These are phyloP conservation scores for Hyaloperonospora brassicae DNA, from an alignment of 352 stramenopile species.

Conservation along the genomic window DNA sequence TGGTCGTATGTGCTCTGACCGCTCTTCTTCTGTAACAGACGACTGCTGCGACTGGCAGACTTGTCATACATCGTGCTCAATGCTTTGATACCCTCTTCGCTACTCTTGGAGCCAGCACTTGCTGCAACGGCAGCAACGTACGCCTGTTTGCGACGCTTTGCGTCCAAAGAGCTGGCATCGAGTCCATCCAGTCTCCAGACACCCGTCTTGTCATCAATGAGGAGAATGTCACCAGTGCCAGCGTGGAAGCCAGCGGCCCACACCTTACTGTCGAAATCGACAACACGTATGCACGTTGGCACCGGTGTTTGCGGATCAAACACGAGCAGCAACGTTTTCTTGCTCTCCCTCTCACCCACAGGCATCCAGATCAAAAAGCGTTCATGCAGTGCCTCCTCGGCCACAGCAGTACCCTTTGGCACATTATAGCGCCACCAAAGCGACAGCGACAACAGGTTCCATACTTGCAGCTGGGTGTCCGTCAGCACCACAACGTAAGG, in stretches of 20 bases:
- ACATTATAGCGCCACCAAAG: constrained; percentile 72
- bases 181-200: constrained; percentile 53
- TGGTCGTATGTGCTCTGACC: too few relatives aligned
- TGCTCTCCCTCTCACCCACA: constrained; percentile 11
- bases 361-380: constrained; percentile 49
- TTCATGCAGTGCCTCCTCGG: constrained; percentile 28
- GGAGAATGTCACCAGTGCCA: constrained; percentile 45
- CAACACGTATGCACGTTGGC: constrained; percentile 36
- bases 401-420: constrained; percentile 27
- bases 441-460: constrained; percentile 57
- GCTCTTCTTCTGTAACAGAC: too few relatives aligned
- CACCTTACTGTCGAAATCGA: constrained; percentile 27
- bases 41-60: too few relatives aligned
- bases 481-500: constrained; percentile 65
- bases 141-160: too few relatives aligned
- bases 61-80: constrained; percentile 32
- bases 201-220: constrained; percentile 47
- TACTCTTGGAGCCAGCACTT: constrained; percentile 12
- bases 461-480: constrained; percentile 52
- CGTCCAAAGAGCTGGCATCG: constrained; percentile 23
- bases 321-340: constrained; percentile 41
- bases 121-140: too few relatives aligned
- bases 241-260: constrained; percentile 60
- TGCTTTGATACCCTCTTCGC: constrained; percentile 32
- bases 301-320: constrained; percentile 46